Conservation (phyloP, 2,329 filamentous ascomycete species). For the Calycina marina region DNA sequence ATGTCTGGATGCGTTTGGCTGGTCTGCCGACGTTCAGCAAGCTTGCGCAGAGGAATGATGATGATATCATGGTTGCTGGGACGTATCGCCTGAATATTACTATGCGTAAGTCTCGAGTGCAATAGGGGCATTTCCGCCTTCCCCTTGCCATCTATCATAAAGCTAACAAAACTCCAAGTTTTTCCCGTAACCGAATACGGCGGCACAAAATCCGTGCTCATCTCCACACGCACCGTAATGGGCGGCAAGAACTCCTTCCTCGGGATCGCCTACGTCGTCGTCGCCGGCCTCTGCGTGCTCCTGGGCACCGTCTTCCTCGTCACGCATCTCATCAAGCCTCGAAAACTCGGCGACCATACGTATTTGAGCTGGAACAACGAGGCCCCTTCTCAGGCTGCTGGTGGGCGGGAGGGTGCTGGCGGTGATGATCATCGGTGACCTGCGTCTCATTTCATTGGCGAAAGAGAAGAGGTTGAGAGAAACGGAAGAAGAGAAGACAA, state of each 20-base stretch:
- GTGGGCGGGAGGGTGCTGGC: slow-evolving; percentile 35
- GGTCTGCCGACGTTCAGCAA: slow-evolving; percentile 93
- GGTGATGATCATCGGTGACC: background rate
- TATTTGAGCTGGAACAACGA: slow-evolving; percentile 93
- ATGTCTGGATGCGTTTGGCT: slow-evolving; percentile 98
- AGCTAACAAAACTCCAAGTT: slow-evolving; percentile 36
- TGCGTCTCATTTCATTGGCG: background rate
- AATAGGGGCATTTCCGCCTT: slow-evolving; percentile 1
- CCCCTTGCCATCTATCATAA: slow-evolving; percentile 1
- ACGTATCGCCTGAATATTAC: slow-evolving; percentile 64
- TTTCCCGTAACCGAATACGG: slow-evolving; percentile 68
- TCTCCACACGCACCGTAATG: slow-evolving; percentile 83
- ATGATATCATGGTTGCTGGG: slow-evolving; percentile 48
- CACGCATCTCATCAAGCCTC: slow-evolving; percentile 82
- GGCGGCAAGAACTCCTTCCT: slow-evolving; percentile 92
- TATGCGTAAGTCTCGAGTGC: slow-evolving; percentile 69
- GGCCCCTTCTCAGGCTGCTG: slow-evolving; percentile 35
- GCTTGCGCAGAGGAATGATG: slow-evolving; percentile 72
- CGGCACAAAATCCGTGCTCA: slow-evolving; percentile 78
- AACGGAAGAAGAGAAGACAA: background rate
- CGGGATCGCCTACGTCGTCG: slow-evolving; percentile 88
- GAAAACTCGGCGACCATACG: slow-evolving; percentile 95
- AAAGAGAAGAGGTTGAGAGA: background rate
- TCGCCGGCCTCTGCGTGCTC: slow-evolving; percentile 83
- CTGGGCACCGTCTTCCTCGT: slow-evolving; percentile 79